phyloP scores from a whole-genome alignment of 768 basidiomycete species.

The Suillus clintonianus region DNA sequence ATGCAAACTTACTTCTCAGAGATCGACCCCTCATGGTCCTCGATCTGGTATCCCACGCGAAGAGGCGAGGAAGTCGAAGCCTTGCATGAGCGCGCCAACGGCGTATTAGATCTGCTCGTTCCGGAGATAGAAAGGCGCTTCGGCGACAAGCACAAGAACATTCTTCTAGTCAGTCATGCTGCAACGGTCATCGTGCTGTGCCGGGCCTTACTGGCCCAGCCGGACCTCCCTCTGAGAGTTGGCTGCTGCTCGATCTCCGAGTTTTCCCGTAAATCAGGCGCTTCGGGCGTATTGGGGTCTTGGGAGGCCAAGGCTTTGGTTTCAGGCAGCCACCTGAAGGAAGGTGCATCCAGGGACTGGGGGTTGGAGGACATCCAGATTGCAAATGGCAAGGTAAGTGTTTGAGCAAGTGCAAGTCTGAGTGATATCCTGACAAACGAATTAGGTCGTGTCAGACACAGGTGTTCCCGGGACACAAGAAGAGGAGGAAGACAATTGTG shows the following conservation, averaged over 20 bases:
- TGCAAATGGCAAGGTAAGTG: slow-evolving; percentile 58
- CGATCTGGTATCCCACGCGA: slow-evolving; percentile 70
- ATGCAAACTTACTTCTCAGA: slow-evolving; percentile 57
- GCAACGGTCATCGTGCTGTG: slow-evolving; percentile 72
- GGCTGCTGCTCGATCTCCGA: slow-evolving; percentile 79
- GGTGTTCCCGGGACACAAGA: slow-evolving; percentile 75
- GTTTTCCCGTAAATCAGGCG: slow-evolving; percentile 40
- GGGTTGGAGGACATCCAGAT: slow-evolving; percentile 76
- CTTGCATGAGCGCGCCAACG: slow-evolving; percentile 60
- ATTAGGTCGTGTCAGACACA: slow-evolving; percentile 67
- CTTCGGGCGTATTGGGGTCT: slow-evolving; percentile 33
- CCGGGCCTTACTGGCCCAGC: slow-evolving; percentile 56
- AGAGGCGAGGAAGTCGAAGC: slow-evolving; percentile 68
- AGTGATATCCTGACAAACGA: slow-evolving; percentile 2
- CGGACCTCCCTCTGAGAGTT: slow-evolving; percentile 53
- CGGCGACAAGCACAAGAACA: slow-evolving; percentile 44
- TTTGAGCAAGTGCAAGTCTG: neutral
- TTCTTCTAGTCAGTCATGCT: slow-evolving; percentile 74
- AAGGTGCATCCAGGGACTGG: slow-evolving; percentile 70
- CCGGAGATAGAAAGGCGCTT: slow-evolving; percentile 50
- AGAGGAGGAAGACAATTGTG: slow-evolving; percentile 59
- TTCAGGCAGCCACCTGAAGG: slow-evolving; percentile 58
- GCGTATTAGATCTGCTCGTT: slow-evolving; percentile 53
- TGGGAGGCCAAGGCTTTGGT: slow-evolving; percentile 54
- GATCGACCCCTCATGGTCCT: slow-evolving; percentile 59